Evolutionary conservation across 257 asterid genomes (phyloP), one percentile per base, ranked within the genome.

Genomic region (Perilla frutescens): DNA sequence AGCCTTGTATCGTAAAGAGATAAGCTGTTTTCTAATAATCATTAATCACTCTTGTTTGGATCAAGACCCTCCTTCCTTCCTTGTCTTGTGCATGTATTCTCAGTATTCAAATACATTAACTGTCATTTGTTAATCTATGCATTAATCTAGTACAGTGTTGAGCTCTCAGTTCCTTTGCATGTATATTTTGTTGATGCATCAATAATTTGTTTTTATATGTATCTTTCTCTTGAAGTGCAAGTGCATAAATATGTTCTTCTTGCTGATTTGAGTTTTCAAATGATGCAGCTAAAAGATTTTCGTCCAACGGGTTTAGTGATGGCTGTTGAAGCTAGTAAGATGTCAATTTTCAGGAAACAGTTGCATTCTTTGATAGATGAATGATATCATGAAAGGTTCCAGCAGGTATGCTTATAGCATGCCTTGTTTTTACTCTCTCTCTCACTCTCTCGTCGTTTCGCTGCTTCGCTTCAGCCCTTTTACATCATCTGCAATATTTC

Each of bases 251-350:
- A 20, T 20, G 26, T 20, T 20, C 26, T 50, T 14, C 8, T 62
- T 59, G 5, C 66, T 81, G 71, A 26, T 70, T 72, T 57, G 14
- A 31, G 0, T 65, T 44, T 34, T 34, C 37, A 48, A 4, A 65
- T 39, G 26, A 5, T 86, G 84, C 97, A 91, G 97, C 89, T 90
- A 32, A 94, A 84, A 73, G 87, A 94, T 75, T 83, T 88, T 77
- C 81, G 73, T 45, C 68, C 84, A 7, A 83, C 72, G 89, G 96
- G 96, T 57, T 82, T 94, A 74, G 96, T 87, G 76, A 94, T 91
- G 97, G 91, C 82, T 66, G 76, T 94, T 59, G 96, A 91, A 57
- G 88, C 97, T 10, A 79, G 86, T 71, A 90, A 86, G 76, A 69
- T 88, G 43, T 49, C 82, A 6, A 48, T 43, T 56, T 93, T 91